phyloP scores from a whole-genome alignment of 2,329 filamentous ascomycete genomes.

The Metarhizium sp. region DNA sequence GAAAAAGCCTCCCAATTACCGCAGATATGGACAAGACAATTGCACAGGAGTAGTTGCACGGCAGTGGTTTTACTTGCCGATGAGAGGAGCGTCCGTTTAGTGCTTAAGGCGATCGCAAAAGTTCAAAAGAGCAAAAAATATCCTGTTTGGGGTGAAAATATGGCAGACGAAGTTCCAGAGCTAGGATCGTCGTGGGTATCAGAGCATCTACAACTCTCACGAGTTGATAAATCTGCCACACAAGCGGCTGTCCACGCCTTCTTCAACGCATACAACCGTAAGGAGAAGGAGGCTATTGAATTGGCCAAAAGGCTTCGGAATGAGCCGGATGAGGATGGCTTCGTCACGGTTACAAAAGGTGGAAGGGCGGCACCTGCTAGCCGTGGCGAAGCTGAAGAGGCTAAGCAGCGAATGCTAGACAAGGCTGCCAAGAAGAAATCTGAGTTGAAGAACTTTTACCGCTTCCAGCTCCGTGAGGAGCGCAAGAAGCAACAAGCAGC shows the following conservation, averaged over 20 bases:
- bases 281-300: slow-evolving; percentile 53
- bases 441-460: slow-evolving; percentile 66
- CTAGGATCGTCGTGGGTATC: slow-evolving; percentile 52
- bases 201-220: slow-evolving; percentile 60
- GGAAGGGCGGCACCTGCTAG: slow-evolving; percentile 66
- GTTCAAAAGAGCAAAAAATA: slow-evolving; percentile 48
- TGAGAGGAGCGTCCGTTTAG: slow-evolving; percentile 63
- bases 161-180: slow-evolving; percentile 43
- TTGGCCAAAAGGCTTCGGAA: slow-evolving; percentile 58
- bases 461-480: slow-evolving; percentile 73
- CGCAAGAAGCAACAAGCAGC: slow-evolving; percentile 65
- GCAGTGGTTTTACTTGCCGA: slow-evolving; percentile 82
- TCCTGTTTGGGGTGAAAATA: slow-evolving; percentile 59
- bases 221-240: slow-evolving; percentile 57
- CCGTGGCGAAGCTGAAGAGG: slow-evolving; percentile 59
- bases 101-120: slow-evolving; percentile 65
- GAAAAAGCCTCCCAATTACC: slow-evolving; percentile 57
- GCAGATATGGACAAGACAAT: slow-evolving; percentile 58
- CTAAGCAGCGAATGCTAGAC: slow-evolving; percentile 49
- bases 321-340: slow-evolving; percentile 89
- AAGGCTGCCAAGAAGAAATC: slow-evolving; percentile 53
- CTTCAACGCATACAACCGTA: slow-evolving; percentile 72
- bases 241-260: slow-evolving; percentile 73
- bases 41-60: slow-evolving; percentile 66
- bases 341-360: slow-evolving; percentile 81